Conservation (phyloP, 148 eudicot genomes). For the Rhododendron henanense region DNA sequence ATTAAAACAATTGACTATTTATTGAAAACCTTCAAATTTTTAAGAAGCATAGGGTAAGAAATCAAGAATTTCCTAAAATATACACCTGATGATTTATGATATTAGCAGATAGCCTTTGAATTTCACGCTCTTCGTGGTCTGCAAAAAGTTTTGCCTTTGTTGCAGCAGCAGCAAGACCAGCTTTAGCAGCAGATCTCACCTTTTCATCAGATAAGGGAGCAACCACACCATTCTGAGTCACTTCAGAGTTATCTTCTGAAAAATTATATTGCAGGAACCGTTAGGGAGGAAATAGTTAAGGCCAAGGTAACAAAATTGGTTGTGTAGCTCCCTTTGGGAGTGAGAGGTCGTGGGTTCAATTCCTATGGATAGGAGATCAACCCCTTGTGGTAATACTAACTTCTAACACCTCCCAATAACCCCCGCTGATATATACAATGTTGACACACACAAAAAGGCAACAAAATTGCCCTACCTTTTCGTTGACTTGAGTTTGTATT, state of each 20-base stretch:
- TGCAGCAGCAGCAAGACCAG: conserved; percentile 90
- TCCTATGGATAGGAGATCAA: no score
- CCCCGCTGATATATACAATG: no score
- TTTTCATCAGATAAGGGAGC: conserved; percentile 54
- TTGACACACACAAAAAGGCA: neutral
- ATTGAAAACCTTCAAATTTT: neutral
- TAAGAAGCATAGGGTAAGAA: neutral
- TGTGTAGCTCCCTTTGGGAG: no score
- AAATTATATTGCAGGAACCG: conserved; percentile 6
- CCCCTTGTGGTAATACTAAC: no score
- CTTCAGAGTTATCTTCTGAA: conserved; percentile 36
- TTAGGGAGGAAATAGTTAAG: neutral
- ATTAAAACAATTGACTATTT: neutral
- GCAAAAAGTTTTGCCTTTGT: conserved; percentile 88
- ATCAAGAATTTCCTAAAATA: neutral
- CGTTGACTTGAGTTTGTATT: conserved; percentile 31
- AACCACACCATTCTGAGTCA: conserved; percentile 37
- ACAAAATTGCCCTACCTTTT: conserved; percentile 35
- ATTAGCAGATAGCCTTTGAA: conserved; percentile 90
- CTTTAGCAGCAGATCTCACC: conserved; percentile 73
- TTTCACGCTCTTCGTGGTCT: conserved; percentile 97
- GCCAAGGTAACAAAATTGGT: conserved; percentile 11
- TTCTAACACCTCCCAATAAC: no score
- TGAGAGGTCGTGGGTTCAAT: no score
- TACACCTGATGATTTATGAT: conserved; percentile 92